Base-by-base conservation (phyloP, 495 filamentous ascomycete species). In the Neurospora sp. region DNA sequence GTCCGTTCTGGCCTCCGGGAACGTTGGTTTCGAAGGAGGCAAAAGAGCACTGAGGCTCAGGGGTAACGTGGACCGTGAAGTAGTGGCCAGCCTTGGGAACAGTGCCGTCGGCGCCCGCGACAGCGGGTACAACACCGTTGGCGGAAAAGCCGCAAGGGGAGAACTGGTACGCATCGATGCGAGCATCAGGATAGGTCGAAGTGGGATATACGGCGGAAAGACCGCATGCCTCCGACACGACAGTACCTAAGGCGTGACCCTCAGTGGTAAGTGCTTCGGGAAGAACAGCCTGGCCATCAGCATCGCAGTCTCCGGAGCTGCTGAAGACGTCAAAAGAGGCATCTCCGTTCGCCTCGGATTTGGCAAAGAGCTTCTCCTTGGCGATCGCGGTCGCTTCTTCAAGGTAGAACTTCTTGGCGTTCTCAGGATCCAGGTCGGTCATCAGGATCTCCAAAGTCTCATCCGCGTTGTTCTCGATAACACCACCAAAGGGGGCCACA, bases 11-110 rank as follows among this genome's bases (percentile, higher is more conserved):
- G 31, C 90, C 89, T 72, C 93, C 90, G n/a, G 96, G 96, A 8
- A 99, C 96, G 76, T 99, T 98, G 76, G 96, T 98, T 86, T 99
- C 96, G 79, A 99, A 99, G 5, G 94, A 97, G 18, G 96, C 96
- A 79, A 97, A 99, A n/a, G 94, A 97, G 86, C 95, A 99, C 78
- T 96, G 90, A 40, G 96, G 92, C 86, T 99, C 96, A 1, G 96
- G 96, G 0, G 96, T 99, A 74, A 99, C 96, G 81, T 99, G 96
- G 60, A 99, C 96, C 3, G 95, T 99, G 86, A 97, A 99, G 83
- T 99, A 99, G 84, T 98, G 93, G 20, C 91, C 93, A 14, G 85
- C 79, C 73, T 85, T 86, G 4, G 95, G 91, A 31, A 66, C 23
- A 66, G 23, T 37, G 4, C 54, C 54, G 54, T 66, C 54, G 54